These are phyloP conservation scores for Jackrogersella minutella DNA, from an alignment of 495 filamentous ascomycete genomes.

Conservation along the genomic window DNA sequence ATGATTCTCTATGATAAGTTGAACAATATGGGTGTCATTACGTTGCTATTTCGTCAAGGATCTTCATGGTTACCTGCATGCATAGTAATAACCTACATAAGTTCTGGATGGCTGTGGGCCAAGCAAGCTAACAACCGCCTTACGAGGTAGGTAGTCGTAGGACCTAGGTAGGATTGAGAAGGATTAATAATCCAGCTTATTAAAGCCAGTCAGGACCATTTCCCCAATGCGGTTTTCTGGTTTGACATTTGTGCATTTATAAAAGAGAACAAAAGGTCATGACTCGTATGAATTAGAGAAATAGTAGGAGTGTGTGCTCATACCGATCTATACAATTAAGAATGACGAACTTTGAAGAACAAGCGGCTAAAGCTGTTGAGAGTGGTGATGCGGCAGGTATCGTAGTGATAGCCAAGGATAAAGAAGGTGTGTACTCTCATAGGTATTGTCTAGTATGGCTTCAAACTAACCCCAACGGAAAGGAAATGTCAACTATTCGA, in stretches of 20 bases:
- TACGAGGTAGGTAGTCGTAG: too few species aligned
- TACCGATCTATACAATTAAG: background rate
- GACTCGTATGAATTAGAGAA: background rate
- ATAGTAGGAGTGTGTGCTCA: too few species aligned
- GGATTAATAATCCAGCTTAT: constrained; percentile 1
- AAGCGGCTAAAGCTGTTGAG: constrained; percentile 30
- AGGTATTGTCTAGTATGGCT: background rate
- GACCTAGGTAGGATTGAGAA: too few species aligned
- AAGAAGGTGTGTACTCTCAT: constrained; percentile 30
- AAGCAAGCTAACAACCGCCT: too few species aligned
- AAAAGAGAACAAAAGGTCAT: background rate
- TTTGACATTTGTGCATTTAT: background rate
- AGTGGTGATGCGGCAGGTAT: constrained; percentile 38
- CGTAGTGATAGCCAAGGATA: constrained; percentile 39
- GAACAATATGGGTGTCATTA: too few species aligned
- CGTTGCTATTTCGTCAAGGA: too few species aligned
- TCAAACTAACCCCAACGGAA: background rate
- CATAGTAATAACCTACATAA: too few species aligned
- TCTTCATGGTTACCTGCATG: too few species aligned
- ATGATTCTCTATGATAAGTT: background rate
- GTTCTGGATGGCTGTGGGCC: too few species aligned
- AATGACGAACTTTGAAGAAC: constrained; percentile 34
- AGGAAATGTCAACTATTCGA: constrained; percentile 42
- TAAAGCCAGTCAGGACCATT: background rate
- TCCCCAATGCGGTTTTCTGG: background rate